Percentiles rank a stretch among this genome's conserved stretches.
Evolutionary conservation across 2,329 filamentous ascomycete genomes (phyloP).

Genomic region (Colletotrichum lini): DNA sequence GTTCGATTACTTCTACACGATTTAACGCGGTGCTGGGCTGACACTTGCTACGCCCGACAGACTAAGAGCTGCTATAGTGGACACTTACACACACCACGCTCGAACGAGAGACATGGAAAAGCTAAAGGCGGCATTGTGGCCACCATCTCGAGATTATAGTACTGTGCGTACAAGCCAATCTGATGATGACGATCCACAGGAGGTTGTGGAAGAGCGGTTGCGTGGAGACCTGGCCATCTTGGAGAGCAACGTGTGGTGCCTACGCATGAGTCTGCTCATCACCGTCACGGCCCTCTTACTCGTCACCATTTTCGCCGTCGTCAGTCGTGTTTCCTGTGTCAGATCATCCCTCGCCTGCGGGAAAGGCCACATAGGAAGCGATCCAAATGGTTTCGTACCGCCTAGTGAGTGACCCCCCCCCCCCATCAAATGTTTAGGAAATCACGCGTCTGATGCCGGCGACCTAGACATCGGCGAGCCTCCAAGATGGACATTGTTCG

Average conservation of each 20-base stretch:
- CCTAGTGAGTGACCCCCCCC: not conserved
- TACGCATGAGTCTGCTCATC: slow-evolving; percentile 17
- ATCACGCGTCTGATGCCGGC: not conserved
- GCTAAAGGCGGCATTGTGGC: slow-evolving; percentile 8
- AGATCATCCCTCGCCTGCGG: not conserved
- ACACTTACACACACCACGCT: not conserved
- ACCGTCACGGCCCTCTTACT: slow-evolving; percentile 6
- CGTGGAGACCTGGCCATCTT: slow-evolving; percentile 8
- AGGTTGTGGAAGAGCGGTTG: slow-evolving; percentile 20
- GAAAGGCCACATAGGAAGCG: slow-evolving; percentile 27
- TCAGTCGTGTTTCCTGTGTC: slow-evolving; percentile 13
- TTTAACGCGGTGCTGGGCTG: no score
- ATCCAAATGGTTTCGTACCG: slow-evolving; percentile 31
- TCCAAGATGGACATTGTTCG: slow-evolving; percentile 23
- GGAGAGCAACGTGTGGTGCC: slow-evolving; percentile 30
- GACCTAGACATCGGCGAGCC: slow-evolving; percentile 21
- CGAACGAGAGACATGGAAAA: slow-evolving; percentile 10
- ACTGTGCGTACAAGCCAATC: slow-evolving; percentile 26
- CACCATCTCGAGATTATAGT: slow-evolving; percentile 13
- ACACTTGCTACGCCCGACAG: not conserved
- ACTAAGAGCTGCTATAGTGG: no score
- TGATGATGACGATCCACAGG: slow-evolving; percentile 21
- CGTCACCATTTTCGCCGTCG: slow-evolving; percentile 1
- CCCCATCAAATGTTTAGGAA: no score
- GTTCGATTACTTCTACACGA: no score